Percentiles rank a stretch among this genome's conserved stretches.
phyloP scores from a whole-genome alignment of 1,139 yeast genomes.

The Magnusiomyces fungicola region DNA sequence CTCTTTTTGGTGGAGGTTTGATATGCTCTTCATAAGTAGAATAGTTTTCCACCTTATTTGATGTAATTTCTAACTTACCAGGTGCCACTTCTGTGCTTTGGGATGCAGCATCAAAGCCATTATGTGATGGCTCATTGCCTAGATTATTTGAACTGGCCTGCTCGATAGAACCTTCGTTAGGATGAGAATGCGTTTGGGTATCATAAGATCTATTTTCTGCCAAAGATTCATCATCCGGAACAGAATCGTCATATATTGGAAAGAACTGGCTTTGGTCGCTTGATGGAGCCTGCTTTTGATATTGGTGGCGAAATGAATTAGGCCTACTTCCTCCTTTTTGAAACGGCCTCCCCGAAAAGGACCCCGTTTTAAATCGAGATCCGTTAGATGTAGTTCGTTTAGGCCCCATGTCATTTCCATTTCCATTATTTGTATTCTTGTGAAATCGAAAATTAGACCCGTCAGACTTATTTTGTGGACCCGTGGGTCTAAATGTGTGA shows the following conservation, averaged over 20 bases:
- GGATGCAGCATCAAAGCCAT: too few relatives aligned
- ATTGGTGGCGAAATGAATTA: background rate
- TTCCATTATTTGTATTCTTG: background rate
- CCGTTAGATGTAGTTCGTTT: background rate
- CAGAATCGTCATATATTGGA: background rate
- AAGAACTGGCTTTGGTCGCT: background rate
- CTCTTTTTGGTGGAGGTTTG: too few relatives aligned
- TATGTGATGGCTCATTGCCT: too few relatives aligned
- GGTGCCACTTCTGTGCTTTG: too few relatives aligned
- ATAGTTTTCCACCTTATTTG: too few relatives aligned
- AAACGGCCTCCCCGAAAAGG: background rate
- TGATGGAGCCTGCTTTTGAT: background rate
- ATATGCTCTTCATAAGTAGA: too few relatives aligned
- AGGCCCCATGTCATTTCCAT: background rate
- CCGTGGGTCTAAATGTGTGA: background rate
- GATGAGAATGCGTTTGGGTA: too few relatives aligned
- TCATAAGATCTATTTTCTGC: too few relatives aligned
- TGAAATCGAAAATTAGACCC: background rate
- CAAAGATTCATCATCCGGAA: background rate
- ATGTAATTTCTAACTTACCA: too few relatives aligned
- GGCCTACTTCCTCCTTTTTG: background rate
- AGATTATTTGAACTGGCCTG: too few relatives aligned
- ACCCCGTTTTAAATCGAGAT: background rate
- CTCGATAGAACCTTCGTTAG: too few relatives aligned
- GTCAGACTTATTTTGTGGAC: background rate